Percentiles rank a stretch among this genome's conserved stretches.
Evolutionary conservation across 1,284 basidiomycete genomes (phyloP).

Genomic region (Grifola frondosa): DNA sequence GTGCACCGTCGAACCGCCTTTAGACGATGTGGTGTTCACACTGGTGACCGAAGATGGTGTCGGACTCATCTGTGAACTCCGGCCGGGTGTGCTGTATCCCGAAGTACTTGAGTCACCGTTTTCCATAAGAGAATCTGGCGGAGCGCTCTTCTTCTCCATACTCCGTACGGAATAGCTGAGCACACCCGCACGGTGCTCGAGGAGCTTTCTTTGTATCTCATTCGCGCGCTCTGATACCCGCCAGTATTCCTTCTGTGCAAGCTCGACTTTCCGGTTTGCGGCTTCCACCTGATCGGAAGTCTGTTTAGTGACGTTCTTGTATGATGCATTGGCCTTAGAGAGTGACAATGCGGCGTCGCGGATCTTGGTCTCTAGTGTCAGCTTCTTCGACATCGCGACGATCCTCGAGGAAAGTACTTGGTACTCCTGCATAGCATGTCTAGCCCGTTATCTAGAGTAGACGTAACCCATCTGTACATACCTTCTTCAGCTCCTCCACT

Average conservation of each 20-base stretch:
- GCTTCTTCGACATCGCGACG: slow-evolving; percentile 63
- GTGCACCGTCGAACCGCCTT: slow-evolving; percentile 73
- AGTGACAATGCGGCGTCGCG: slow-evolving; percentile 76
- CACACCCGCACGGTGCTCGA: slow-evolving; percentile 78
- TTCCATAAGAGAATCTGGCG: slow-evolving; percentile 22
- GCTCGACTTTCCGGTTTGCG: slow-evolving; percentile 65
- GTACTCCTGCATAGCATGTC: slow-evolving; percentile 54
- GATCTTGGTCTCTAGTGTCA: slow-evolving; percentile 75
- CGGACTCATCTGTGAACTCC: slow-evolving; percentile 53
- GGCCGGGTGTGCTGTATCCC: slow-evolving; percentile 52
- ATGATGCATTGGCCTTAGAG: slow-evolving; percentile 60
- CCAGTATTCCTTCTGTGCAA: slow-evolving; percentile 68
- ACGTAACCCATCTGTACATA: slow-evolving; percentile 33
- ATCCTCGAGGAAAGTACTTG: slow-evolving; percentile 62
- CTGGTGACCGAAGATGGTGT: slow-evolving; percentile 47
- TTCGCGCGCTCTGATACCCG: slow-evolving; percentile 59
- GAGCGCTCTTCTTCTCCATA: slow-evolving; percentile 60
- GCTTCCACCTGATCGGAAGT: slow-evolving; percentile 69
- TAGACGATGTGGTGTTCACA: slow-evolving; percentile 41
- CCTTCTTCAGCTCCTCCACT: slow-evolving; percentile 90
- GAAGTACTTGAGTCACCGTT: slow-evolving; percentile 39
- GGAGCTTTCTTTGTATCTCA: slow-evolving; percentile 58
- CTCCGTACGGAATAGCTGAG: slow-evolving; percentile 68
- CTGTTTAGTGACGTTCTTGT: slow-evolving; percentile 62
- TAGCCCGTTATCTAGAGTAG: not conserved